These are phyloP conservation scores for Cryptococcus hybrid DNA, from an alignment of 1,284 basidiomycete genomes.

Conservation along the genomic window DNA sequence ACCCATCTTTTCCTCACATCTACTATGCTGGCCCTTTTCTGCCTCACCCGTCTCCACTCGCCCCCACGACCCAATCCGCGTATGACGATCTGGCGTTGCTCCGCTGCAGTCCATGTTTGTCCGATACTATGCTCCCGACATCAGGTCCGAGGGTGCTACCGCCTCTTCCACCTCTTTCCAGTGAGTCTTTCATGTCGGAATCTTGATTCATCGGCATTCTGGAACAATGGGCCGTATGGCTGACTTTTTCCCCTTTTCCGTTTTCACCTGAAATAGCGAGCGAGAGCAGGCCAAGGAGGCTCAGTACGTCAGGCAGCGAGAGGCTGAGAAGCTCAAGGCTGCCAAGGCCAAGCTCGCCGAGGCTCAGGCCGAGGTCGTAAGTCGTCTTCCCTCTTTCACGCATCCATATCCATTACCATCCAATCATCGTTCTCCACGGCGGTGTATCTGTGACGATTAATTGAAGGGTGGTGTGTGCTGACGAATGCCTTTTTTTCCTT, in stretches of 20 bases:
- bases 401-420: not conserved
- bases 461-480: not conserved
- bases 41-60: not conserved
- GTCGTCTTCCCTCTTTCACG: constrained; percentile 7
- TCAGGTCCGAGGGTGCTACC: constrained; percentile 38
- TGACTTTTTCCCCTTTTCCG: not conserved
- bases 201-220: not conserved
- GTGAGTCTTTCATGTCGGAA: constrained; percentile 22
- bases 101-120: constrained; percentile 25
- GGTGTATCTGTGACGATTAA: not conserved
- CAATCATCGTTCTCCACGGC: not conserved
- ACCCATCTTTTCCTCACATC: not conserved
- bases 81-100: not conserved
- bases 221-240: not conserved
- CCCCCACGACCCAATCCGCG: not conserved
- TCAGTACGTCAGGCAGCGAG: constrained; percentile 39
- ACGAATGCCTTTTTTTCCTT: not conserved
- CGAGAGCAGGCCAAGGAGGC: constrained; percentile 48
- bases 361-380: constrained; percentile 42
- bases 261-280: constrained; percentile 18
- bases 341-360: constrained; percentile 24
- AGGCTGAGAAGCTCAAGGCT: constrained; percentile 16
- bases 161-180: constrained; percentile 40
- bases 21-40: not conserved
- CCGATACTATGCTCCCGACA: constrained; percentile 39